Conservation (phyloP, 768 basidiomycete genomes). For the Cystofilobasidium capitatum region DNA sequence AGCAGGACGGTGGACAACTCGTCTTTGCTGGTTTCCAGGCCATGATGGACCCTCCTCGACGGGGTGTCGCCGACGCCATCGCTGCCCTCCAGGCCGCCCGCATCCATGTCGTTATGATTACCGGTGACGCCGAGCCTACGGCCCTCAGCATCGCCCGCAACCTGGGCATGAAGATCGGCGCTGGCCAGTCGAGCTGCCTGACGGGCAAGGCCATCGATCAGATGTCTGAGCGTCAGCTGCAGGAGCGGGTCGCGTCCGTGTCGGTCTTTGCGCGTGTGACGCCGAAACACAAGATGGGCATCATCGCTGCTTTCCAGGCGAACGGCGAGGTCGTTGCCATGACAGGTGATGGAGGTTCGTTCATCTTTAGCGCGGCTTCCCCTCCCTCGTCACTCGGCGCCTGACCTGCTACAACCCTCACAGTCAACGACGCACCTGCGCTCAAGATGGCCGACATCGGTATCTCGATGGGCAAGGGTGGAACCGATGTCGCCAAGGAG, state of each 20-base stretch:
- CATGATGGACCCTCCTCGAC: conserved; percentile 89
- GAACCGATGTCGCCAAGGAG: conserved; percentile 98
- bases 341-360: conserved; percentile 89
- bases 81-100: conserved; percentile 68
- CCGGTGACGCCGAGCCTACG: conserved; percentile 85
- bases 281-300: conserved; percentile 94
- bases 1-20: conserved; percentile 44
- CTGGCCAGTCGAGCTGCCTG: conserved; percentile 45
- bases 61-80: conserved; percentile 86
- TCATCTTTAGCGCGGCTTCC: neutral
- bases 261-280: conserved; percentile 92
- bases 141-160: conserved; percentile 78
- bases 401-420: neutral
- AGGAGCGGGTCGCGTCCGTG: conserved; percentile 68
- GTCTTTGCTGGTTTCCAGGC: conserved; percentile 89
- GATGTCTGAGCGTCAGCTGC: conserved; percentile 68
- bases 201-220: conserved; percentile 77
- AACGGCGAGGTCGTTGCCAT: conserved; percentile 86
- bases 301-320: conserved; percentile 84
- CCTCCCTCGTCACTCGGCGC: neutral
- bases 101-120: conserved; percentile 97
- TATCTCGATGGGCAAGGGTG: conserved; percentile 93
- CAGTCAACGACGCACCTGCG: conserved; percentile 92
- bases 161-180: conserved; percentile 65
- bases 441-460: conserved; percentile 97